Base-by-base conservation (phyloP, 257 asterid species). In the Solanum clarkiae region DNA sequence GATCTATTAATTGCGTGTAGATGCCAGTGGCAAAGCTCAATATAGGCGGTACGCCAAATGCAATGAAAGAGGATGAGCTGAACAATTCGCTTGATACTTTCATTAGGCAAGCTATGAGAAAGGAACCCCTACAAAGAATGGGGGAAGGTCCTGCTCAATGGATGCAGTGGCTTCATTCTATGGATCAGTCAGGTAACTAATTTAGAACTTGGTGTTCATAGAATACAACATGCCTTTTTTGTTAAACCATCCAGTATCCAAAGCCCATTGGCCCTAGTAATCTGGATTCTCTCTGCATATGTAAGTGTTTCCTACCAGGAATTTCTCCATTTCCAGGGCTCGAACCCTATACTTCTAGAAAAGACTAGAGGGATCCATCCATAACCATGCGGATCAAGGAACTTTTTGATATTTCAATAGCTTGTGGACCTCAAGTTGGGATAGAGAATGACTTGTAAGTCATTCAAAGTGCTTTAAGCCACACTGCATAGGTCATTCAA, bases 181-280 rank as follows among this genome's bases (percentile, higher is more conserved):
- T 93, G 71, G 98, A 96, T 80, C 97, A 93, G 80, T 95, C 93
- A 91, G 98, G 99, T 95, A 84, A 54, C n/a, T 26, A 77, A 24
- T 51, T 49, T 75, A 51, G 40, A 49, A 75, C 45, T 53, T 75
- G 82, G 62, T 75, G 62, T 49, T 47, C 45, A 75, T 75, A 75
- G 24, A 36, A 22, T 49, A 8, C 62, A 75, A 4, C 45, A 13
- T 75, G 7, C 16, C 44, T n/a, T 45, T 14, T 44, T 45, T 8
- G 59, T 74, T 44, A 7, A 74, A 47, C 81, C 59, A 74, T 74
- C 81, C 57, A 49, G 59, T 47, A 47, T 12, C 59, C 59, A 47
- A 74, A 74, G 81, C 40, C 18, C 40, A 44, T 22, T 44, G 57
- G 80, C 80, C 59, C 6, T 29, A 22, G 42, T 72, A 72, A 72